Percentiles rank a stretch among this genome's conserved stretches.
phyloP scores from a whole-genome alignment of 768 basidiomycete genomes.

The Suillus plorans region DNA sequence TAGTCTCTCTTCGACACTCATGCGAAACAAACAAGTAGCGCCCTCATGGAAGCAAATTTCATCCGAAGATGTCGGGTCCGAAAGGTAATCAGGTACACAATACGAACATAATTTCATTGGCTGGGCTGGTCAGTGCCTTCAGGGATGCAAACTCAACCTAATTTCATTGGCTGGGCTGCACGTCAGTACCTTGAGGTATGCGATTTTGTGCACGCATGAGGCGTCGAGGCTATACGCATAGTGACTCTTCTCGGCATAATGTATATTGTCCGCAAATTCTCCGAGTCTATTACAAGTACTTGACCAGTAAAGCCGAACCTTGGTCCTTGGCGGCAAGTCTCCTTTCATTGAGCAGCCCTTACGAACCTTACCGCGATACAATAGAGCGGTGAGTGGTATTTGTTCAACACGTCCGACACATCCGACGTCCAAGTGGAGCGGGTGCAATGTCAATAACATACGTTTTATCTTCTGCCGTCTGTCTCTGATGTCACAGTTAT shows the following conservation, averaged over 20 bases:
- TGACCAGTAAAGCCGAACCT: neutral
- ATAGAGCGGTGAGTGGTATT: neutral
- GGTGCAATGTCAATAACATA: neutral
- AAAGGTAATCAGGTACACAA: neutral
- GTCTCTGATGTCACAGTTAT: neutral
- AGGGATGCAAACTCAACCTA: neutral
- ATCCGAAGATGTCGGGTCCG: neutral
- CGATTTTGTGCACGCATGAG: neutral
- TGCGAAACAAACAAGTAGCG: neutral
- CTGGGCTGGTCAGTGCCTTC: neutral
- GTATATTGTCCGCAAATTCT: neutral
- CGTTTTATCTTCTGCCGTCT: neutral
- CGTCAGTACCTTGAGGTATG: neutral
- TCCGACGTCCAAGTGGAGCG: neutral
- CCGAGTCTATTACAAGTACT: neutral
- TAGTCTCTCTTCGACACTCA: neutral
- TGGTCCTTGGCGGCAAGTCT: neutral
- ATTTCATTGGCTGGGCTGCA: neutral
- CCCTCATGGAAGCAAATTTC: neutral
- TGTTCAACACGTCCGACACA: neutral
- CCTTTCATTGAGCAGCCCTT: neutral
- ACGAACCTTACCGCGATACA: neutral
- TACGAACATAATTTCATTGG: no score
- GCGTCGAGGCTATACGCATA: neutral
- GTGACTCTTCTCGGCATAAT: neutral